phyloP scores from a whole-genome alignment of 768 basidiomycete species.

The Pleurotus tuber-regium region DNA sequence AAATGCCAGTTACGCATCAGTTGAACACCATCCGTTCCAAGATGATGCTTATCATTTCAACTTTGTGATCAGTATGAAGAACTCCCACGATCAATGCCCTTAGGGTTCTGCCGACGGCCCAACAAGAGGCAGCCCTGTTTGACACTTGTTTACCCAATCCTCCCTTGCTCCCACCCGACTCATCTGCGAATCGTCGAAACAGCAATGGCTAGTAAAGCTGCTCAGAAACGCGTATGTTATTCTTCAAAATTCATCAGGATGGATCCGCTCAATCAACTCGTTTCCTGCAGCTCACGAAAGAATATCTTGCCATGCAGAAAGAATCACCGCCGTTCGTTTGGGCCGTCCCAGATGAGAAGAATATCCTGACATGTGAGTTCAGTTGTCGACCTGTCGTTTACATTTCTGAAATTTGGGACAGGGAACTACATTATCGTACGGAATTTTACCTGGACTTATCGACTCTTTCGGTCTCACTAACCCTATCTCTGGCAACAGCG shows the following conservation, averaged over 20 bases:
- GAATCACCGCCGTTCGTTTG: slow-evolving; percentile 95
- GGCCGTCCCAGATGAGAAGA: slow-evolving; percentile 96
- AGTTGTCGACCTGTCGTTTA: not conserved
- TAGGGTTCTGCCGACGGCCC: not conserved
- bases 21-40: too few relatives aligned
- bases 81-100: slow-evolving; percentile 1
- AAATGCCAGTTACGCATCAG: too few relatives aligned
- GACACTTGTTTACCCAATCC: not conserved
- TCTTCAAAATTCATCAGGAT: slow-evolving; percentile 5
- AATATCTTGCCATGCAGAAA: slow-evolving; percentile 89
- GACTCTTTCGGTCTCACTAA: slow-evolving; percentile 10
- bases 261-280: slow-evolving; percentile 1
- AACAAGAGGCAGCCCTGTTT: slow-evolving; percentile 2
- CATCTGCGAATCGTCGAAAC: not conserved
- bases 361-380: slow-evolving; percentile 87
- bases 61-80: not conserved
- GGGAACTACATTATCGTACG: slow-evolving; percentile 94
- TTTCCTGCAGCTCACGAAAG: slow-evolving; percentile 66
- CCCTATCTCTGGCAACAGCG: slow-evolving; percentile 47
- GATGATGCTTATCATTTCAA: too few relatives aligned
- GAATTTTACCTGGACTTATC: slow-evolving; percentile 20
- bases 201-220: slow-evolving; percentile 81
- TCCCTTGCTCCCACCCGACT: not conserved
- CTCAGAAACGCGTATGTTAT: slow-evolving; percentile 70
- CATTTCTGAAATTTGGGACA: slow-evolving; percentile 26